Conservation (phyloP, 495 filamentous ascomycete genomes). For the Clohesyomyces aquaticus region DNA sequence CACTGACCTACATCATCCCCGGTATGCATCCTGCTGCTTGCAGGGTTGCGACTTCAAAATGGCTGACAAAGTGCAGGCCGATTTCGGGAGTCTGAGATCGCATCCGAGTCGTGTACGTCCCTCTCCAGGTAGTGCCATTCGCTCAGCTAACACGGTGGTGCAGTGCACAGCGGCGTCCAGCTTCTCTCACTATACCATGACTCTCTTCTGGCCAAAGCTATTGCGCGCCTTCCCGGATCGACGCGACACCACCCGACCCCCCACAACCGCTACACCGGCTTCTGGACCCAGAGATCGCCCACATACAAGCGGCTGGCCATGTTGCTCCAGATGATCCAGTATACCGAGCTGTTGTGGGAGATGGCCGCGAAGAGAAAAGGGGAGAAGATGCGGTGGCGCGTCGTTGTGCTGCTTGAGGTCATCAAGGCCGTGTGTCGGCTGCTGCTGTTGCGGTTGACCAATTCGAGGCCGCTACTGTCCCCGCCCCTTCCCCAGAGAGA, state of each 20-base stretch:
- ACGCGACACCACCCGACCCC: constrained; percentile 61
- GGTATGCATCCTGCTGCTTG: constrained; percentile 54
- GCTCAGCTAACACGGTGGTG: constrained; percentile 9
- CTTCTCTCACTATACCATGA: constrained; percentile 95
- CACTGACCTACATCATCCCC: constrained; percentile 93
- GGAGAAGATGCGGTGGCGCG: constrained; percentile 83
- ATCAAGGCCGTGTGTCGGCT: constrained; percentile 87
- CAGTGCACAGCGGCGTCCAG: constrained; percentile 82
- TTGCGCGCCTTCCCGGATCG: constrained; percentile 52
- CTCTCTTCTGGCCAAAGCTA: constrained; percentile 73
- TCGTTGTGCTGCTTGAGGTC: constrained; percentile 83
- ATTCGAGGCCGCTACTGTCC: constrained; percentile 78
- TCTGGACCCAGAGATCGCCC: constrained; percentile 76
- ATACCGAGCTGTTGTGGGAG: constrained; percentile 87
- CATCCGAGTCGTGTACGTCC: constrained; percentile 77
- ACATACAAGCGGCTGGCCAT: constrained; percentile 78
- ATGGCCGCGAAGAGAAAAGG: constrained; percentile 83
- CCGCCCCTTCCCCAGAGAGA: constrained; percentile 88
- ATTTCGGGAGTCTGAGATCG: constrained; percentile 89
- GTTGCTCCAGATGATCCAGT: constrained; percentile 84
- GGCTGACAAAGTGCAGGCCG: constrained; percentile 61
- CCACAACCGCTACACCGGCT: constrained; percentile 87
- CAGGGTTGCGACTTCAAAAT: background rate
- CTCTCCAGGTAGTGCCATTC: background rate
- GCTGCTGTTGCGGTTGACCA: constrained; percentile 80